Evolutionary conservation across 306 rosid genomes (phyloP), one percentile per base, ranked within the genome.

Genomic region (Carpinus fangiana): DNA sequence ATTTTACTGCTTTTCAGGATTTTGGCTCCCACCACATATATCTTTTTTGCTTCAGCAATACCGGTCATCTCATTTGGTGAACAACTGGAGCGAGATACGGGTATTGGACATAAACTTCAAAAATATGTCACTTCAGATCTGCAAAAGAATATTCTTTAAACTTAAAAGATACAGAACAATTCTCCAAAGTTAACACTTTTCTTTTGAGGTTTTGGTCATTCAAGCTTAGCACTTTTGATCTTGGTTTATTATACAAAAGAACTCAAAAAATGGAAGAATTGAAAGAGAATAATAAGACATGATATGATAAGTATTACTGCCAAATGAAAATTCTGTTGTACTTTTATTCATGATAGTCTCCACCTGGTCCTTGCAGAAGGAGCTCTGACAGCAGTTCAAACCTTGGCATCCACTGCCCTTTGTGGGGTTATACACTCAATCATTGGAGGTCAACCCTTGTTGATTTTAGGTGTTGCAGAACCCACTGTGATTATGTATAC

Each of bases 401-500:
- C 98, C 56, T 73, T 94, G 73, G 98, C 76, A 46, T 90, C 98
- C 41, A 94, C 98, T 60, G 87, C 98, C 4, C 50, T 89, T 79
- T 94, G 98, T 82, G 98, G 98, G 51, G 83, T 92, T 50, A 90
- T 94, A 73, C 98, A 94, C 83, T 94, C 98, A 3, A 83, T 94
- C 23, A 60, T 94, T 54, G 98, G 98, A 62, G 98, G 98, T 83
- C 98, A 94, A 83, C 97, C 98, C 31, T 84, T 94, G 73, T 79
- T 94, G 62, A 92, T 94, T 78, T 82, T 94, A 60, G 98, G 98
- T 70, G 98, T 94, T 80, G 98, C 98, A n/a, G 98, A 94, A 81
- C 98, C 98, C 53, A 94, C 98, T 10, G 98, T 94, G 65, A 92
- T 94, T 74, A 94, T 94, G 98, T 94, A 94, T 78, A 90, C 94